These are phyloP conservation scores for Moniliophthora roreri DNA, from an alignment of 1,284 basidiomycete genomes.

Conservation along the genomic window DNA sequence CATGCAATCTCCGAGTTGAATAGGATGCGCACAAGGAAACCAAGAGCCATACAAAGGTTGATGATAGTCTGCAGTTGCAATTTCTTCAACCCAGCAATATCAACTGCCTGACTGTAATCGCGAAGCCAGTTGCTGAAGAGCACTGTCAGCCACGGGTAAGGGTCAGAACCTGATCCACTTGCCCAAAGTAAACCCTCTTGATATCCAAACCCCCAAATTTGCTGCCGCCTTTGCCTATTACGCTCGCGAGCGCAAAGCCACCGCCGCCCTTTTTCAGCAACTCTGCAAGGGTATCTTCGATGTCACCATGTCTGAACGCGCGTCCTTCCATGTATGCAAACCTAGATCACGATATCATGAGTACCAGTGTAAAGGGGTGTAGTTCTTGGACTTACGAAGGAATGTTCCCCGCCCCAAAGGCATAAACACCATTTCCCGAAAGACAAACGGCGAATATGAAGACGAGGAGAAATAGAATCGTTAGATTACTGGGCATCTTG, in stretches of 20 bases:
- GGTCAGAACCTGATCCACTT: conserved; percentile 18
- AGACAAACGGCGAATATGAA: conserved; percentile 60
- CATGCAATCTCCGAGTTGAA: neutral
- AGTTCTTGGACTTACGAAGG: conserved; percentile 56
- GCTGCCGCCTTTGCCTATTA: conserved; percentile 57
- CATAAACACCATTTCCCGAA: conserved; percentile 57
- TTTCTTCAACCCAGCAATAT: conserved; percentile 81
- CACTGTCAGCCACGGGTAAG: conserved; percentile 11
- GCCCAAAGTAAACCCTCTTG: conserved; percentile 81
- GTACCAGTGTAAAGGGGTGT: no score
- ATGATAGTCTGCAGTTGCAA: conserved; percentile 79
- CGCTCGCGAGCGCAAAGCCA: conserved; percentile 59
- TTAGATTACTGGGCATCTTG: conserved; percentile 18
- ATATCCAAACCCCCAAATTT: conserved; percentile 77
- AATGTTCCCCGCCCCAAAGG: conserved; percentile 78
- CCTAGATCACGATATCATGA: no score
- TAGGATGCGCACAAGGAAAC: conserved; percentile 62
- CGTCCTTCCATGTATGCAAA: conserved; percentile 76
- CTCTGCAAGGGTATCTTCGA: conserved; percentile 69
- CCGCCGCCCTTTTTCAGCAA: conserved; percentile 62
- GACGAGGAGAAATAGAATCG: conserved; percentile 33
- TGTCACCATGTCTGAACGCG: conserved; percentile 86
- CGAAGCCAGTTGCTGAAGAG: conserved; percentile 70
- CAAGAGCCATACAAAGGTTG: conserved; percentile 87
- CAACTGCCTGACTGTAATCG: conserved; percentile 86